Evolutionary conservation across 2,329 filamentous ascomycete species (phyloP), one percentile per base, ranked within the genome.

Genomic region (Xylaria sp.): DNA sequence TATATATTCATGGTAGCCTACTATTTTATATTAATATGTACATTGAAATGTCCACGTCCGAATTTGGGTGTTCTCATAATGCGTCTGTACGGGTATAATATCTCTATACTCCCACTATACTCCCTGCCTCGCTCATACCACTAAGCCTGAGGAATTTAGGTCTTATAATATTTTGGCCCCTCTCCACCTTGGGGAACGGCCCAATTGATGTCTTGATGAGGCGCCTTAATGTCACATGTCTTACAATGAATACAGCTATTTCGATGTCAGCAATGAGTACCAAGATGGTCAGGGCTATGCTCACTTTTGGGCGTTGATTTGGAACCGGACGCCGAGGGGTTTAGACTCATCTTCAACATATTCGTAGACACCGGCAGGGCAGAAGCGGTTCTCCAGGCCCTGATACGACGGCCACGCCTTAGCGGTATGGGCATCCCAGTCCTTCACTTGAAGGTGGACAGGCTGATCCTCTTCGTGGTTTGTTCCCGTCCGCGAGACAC

Each of bases 401-500:
- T 97, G 90, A 79, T 91, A 99, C 66, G 86, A 84, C 21, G 95
- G 95, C 81, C 89, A 99, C 55, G 92, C 89, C 76, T 88, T 87
- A 66, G 89, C 83, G 2, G 92, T 90, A 79, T 99, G 95, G 73
- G 89, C 88, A 71, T 97, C 93, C 93, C 93, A 97, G 78, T 99
- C 93, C 78, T 91, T 87, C 69, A 99, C 94, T 78, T 97, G 92
- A 71, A 99, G 81, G 78, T 99, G 95, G 53, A 97, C 93, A 0
- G 95, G 95, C 79, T 99, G 94, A 77, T 99, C 95, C 79, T 99
- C 95, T 78, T 98, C 95, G 78, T 99, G 95, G 79, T 98, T 98
- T 33, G 95, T 99, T 40, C 95, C 95, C 4, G 95, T 98, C 60
- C 95, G 88, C 69, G 91, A 96, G 14, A 99, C 95, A 72, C 91